phyloP scores from a whole-genome alignment of 2,329 filamentous ascomycete genomes.

The Neurospora crassa region DNA sequence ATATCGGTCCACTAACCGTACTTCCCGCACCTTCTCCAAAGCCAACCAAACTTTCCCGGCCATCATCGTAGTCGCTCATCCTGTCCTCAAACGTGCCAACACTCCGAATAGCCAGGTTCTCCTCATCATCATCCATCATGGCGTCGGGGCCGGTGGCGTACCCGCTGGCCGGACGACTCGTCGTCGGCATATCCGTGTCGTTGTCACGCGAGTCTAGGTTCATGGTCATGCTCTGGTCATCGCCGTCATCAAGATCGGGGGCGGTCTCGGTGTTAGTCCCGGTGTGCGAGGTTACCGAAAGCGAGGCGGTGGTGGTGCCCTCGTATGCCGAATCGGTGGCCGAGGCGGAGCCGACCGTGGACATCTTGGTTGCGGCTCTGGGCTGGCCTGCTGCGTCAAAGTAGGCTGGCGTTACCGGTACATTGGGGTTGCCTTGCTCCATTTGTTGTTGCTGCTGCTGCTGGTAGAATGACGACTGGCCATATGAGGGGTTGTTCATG shows the following conservation, averaged over 20 bases:
- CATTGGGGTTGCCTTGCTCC: slow-evolving; percentile 1
- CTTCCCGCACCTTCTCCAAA: slow-evolving; percentile 89
- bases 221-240: slow-evolving; percentile 64
- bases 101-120: slow-evolving; percentile 38
- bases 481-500: slow-evolving; percentile 42
- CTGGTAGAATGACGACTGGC: slow-evolving; percentile 28
- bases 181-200: slow-evolving; percentile 29
- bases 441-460: not conserved
- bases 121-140: slow-evolving; percentile 44
- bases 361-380: slow-evolving; percentile 59
- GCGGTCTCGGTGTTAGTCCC: slow-evolving; percentile 38
- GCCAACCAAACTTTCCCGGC: slow-evolving; percentile 72
- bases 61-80: slow-evolving; percentile 65
- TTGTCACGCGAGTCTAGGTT: slow-evolving; percentile 47
- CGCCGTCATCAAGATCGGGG: slow-evolving; percentile 31
- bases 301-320: slow-evolving; percentile 27
- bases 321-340: slow-evolving; percentile 72
- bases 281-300: slow-evolving; percentile 33
- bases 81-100: slow-evolving; percentile 53
- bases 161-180: slow-evolving; percentile 41
- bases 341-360: slow-evolving; percentile 83
- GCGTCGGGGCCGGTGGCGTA: slow-evolving; percentile 34
- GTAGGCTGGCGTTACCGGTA: slow-evolving; percentile 51
- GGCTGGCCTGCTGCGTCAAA: slow-evolving; percentile 70
- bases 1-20: slow-evolving; percentile 70